Percentiles rank a stretch among this genome's conserved stretches.
These are phyloP conservation scores for Fusarium domesticum DNA, from an alignment of 2,329 filamentous ascomycete species.

Conservation along the genomic window DNA sequence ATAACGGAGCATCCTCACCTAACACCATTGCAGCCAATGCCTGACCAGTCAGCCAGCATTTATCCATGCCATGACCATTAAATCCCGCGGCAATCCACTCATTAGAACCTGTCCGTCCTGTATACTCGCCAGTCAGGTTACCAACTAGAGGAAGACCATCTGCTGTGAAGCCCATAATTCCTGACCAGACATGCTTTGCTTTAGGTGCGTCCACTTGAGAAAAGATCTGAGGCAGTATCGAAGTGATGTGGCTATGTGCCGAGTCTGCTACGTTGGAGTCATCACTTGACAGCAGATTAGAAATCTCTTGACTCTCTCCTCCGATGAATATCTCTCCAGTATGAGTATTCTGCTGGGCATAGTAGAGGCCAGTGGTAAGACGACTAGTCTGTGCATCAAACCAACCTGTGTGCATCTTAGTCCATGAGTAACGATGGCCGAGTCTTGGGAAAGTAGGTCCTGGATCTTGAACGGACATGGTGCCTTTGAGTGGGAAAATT, in stretches of 20 bases:
- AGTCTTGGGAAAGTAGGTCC: slow-evolving; percentile 27
- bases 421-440: slow-evolving; percentile 42
- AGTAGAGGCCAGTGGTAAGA: slow-evolving; percentile 24
- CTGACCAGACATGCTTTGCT: slow-evolving; percentile 43
- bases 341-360: slow-evolving; percentile 24
- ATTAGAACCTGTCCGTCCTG: slow-evolving; percentile 9
- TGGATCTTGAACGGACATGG: slow-evolving; percentile 47
- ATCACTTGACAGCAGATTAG: slow-evolving; percentile 42
- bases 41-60: slow-evolving; percentile 47
- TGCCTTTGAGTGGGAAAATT: slow-evolving; percentile 41
- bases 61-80: slow-evolving; percentile 49
- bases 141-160: slow-evolving; percentile 49
- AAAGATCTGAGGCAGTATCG: slow-evolving; percentile 38
- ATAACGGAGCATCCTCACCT: slow-evolving; percentile 20
- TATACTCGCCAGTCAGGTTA: slow-evolving; percentile 31
- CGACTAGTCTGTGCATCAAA: slow-evolving; percentile 48
- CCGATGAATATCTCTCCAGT: slow-evolving; percentile 48
- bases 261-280: slow-evolving; percentile 39
- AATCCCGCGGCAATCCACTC: slow-evolving; percentile 51
- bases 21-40: slow-evolving; percentile 33
- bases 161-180: slow-evolving; percentile 43
- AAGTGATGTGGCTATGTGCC: slow-evolving; percentile 34
- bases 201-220: not conserved
- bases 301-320: slow-evolving; percentile 42
- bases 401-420: slow-evolving; percentile 38